phyloP scores from a whole-genome alignment of 2,329 filamentous ascomycete species.

The Eutypella sp. region DNA sequence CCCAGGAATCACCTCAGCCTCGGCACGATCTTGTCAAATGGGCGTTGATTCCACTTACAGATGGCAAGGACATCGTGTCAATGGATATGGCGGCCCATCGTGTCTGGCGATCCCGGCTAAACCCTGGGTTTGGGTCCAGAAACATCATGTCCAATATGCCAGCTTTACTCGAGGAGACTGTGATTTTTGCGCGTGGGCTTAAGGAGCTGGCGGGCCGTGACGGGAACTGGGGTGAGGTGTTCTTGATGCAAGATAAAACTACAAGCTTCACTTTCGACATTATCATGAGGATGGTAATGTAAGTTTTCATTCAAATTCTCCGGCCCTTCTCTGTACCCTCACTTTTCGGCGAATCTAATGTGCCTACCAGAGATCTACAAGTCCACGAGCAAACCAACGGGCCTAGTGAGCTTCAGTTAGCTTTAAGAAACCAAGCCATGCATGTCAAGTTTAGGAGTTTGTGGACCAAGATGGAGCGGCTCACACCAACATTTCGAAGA shows the following conservation, averaged over 20 bases:
- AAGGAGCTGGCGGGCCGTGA: constrained; percentile 2
- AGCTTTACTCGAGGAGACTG: constrained; percentile 7
- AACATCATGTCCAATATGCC: constrained; percentile 1
- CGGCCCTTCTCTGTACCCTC: background rate
- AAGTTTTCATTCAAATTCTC: constrained; percentile 3
- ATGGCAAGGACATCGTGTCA: constrained; percentile 6
- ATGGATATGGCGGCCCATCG: constrained; percentile 2
- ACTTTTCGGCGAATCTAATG: background rate
- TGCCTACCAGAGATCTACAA: constrained; percentile 3
- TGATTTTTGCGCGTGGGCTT: constrained; percentile 6
- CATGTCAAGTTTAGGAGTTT: constrained; percentile 4
- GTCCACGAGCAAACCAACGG: constrained; percentile 6
- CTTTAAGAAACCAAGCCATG: constrained; percentile 1
- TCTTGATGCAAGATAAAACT: constrained; percentile 8
- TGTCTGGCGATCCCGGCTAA: constrained; percentile 9
- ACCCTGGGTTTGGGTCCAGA: constrained; percentile 7
- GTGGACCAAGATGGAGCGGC: constrained; percentile 2
- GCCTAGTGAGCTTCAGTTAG: constrained; percentile 2
- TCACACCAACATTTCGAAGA: constrained; percentile 1
- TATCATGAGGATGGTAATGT: constrained; percentile 10
- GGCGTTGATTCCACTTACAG: constrained; percentile 5
- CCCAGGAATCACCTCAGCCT: constrained; percentile 6
- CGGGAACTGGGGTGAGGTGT: constrained; percentile 5
- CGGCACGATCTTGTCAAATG: constrained; percentile 8
- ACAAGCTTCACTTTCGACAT: constrained; percentile 11